Base-by-base conservation (phyloP, 2,329 filamentous ascomycete genomes). In the Tolypocladium ophioglossoides region DNA sequence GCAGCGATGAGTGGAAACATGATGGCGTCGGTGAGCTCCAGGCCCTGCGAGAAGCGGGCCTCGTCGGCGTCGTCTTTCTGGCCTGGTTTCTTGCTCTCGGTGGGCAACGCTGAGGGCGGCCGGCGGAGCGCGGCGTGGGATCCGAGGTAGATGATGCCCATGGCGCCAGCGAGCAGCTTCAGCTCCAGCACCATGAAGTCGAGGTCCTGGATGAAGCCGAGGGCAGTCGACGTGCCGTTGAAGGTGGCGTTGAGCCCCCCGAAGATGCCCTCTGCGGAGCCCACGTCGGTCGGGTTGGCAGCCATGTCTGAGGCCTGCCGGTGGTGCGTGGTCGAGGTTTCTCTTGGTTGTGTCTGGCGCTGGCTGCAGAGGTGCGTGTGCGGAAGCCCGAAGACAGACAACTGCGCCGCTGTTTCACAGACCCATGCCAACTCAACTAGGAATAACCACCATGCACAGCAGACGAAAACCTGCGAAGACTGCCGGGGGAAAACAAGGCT, bases 41-140 rank as follows among this genome's bases (percentile, higher is more conserved):
- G 78, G 65, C 57, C 82, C 72, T 60, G 81, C 2, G 67, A 55
- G 49, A 68, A 74, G 12, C 78, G 73, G 22, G 51, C 50, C 10
- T 54, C 51, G 8, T 83, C 77, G 12, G 81, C 75, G 0, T 76
- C 70, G 1, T 70, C 66, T 44, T 77, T 74, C 7, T 72, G 71
- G 40, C 68, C 65, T 10, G 65, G 62, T 60, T 71, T 68, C 51
- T 72, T 72, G 54, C 73, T 74, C 63, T 80, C 82, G 14, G 75
- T 65, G 1, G 83, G 78, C 2, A 75, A 84, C 1, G 92, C 91
- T 1, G 91, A 95, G 0, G 87, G 83, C 1, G 92, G 92, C 20
- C 90, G 82, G 16, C 86, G 85, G 22, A 97, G 79, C 1, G 91
- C 87, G n/a, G 87, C 89, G 68, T 96, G 88, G 10, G 91, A 83